These are phyloP conservation scores for Boletus hoseneyae DNA, from an alignment of 1,284 basidiomycete genomes.

Conservation along the genomic window DNA sequence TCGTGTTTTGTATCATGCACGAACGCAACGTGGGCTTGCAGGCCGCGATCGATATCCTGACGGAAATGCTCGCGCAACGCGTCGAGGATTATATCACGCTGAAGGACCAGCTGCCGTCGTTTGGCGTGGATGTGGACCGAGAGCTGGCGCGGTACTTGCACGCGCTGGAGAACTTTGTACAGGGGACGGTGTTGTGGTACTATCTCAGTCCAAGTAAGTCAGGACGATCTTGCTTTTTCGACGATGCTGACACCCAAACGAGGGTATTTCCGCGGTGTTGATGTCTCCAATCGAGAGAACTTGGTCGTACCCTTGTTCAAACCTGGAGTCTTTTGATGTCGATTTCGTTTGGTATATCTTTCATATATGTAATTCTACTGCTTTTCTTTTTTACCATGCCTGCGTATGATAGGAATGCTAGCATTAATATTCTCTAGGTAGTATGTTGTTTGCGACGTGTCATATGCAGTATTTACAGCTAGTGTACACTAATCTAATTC, in stretches of 20 bases:
- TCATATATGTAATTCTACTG: no score
- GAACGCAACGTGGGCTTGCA: constrained; percentile 43
- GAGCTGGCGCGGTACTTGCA: constrained; percentile 38
- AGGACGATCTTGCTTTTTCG: no score
- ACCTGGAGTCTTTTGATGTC: constrained; percentile 18
- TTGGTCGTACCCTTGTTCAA: constrained; percentile 31
- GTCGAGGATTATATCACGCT: constrained; percentile 39
- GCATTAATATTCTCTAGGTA: no score
- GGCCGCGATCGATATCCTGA: constrained; percentile 40
- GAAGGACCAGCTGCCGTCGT: constrained; percentile 40
- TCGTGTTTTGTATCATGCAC: constrained; percentile 47
- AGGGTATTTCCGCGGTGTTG: constrained; percentile 35
- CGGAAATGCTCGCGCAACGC: constrained; percentile 41
- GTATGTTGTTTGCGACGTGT: no score
- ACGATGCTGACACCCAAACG: constrained; percentile 11
- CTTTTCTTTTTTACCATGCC: no score
- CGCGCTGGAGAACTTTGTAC: constrained; percentile 46
- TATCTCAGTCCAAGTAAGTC: constrained; percentile 39
- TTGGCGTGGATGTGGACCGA: constrained; percentile 40
- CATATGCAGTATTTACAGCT: no score
- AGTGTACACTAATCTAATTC: no score
- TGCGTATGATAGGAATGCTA: no score
- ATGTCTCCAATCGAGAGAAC: constrained; percentile 30
- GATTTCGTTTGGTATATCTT: no score
- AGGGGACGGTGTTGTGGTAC: constrained; percentile 49